Evolutionary conservation across 345 rosid genomes (phyloP), one percentile per base, ranked within the genome.

Genomic region (Sonneratia caseolaris): DNA sequence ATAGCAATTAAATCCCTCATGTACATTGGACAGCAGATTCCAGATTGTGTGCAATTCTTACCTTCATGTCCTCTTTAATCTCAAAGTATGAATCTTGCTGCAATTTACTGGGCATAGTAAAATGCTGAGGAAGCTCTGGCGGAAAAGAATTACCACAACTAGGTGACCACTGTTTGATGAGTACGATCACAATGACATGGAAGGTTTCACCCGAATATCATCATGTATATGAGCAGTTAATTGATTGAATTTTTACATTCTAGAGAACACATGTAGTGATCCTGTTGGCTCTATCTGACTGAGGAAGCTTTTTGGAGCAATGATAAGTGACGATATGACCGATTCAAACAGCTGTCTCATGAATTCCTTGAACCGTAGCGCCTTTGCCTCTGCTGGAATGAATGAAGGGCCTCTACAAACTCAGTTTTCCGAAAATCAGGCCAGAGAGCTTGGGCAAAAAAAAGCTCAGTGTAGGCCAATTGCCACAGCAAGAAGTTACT

Each of bases 401-500:
- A 86, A 71, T 47, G 65, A 65, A 90, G 81, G 57, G 95, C 90
- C 36, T 85, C 91, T 0, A 79, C 74, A 49, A 85, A 93, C 68
- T 86, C 91, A 0, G 24, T 77, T 38, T 85, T 76, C 47, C 92
- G 86, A 27, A 93, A 93, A 82, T 90, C 95, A 51, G 98, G 98
- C 97, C 98, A 90, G 0, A 89, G 80, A 0, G 87, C 64, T 66
- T 79, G 83, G 11, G 74, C 83, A 27, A 93, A 89, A 81, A 81
- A 87, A 32, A 93, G 89, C 51, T 93, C 98, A 0, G 97, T 87
- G 70, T 93, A 86, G 22, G 97, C 98, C 73, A 89, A 74, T 48
- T 90, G 95, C 93, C 93, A 93, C 66, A 90, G 64, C 80, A 90
- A 80, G 81, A 90, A 93, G 86, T 89, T 90, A 77, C 95, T 93